These are phyloP conservation scores for Aleurites moluccanus DNA, from an alignment of 441 rosid species.

Conservation along the genomic window DNA sequence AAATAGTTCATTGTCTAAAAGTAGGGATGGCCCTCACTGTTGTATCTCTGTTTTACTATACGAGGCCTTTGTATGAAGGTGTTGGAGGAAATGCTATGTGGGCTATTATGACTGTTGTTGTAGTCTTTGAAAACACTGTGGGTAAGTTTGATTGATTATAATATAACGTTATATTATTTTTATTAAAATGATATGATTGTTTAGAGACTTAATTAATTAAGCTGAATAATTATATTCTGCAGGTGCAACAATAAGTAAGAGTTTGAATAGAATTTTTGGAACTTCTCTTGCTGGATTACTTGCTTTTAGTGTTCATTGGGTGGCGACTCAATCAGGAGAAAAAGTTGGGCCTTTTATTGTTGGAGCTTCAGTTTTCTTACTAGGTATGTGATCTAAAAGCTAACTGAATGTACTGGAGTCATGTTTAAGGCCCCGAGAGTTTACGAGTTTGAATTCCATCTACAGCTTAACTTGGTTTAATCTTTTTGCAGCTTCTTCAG, in stretches of 20 bases:
- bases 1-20: conserved; percentile 68
- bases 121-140: conserved; percentile 77
- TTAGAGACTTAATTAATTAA: neutral
- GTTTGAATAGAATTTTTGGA: conserved; percentile 64
- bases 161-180: too few relatives aligned
- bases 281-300: conserved; percentile 63
- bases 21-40: conserved; percentile 62
- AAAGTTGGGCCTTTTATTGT: conserved; percentile 64
- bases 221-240: conserved; percentile 3
- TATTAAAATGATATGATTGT: too few relatives aligned
- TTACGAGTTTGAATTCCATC: too few relatives aligned
- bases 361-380: conserved; percentile 60
- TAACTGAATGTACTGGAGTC: too few relatives aligned
- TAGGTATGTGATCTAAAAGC: conserved; percentile 38
- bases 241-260: conserved; percentile 84
- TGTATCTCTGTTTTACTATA: conserved; percentile 64
- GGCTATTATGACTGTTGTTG: conserved; percentile 87
- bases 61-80: conserved; percentile 58
- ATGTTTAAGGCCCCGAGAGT: too few relatives aligned
- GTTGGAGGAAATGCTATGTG: conserved; percentile 80
- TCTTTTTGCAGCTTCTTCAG: conserved; percentile 48
- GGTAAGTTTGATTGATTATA: conserved; percentile 39
- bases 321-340: conserved; percentile 55
- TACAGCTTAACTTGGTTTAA: too few relatives aligned
- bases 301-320: conserved; percentile 67